A percentile compares a stretch with the other conserved stretches of the same genome.
These are phyloP conservation scores for Tetragonia tetragonoides DNA, from an alignment of 148 eudicot species.

Conservation along the genomic window DNA sequence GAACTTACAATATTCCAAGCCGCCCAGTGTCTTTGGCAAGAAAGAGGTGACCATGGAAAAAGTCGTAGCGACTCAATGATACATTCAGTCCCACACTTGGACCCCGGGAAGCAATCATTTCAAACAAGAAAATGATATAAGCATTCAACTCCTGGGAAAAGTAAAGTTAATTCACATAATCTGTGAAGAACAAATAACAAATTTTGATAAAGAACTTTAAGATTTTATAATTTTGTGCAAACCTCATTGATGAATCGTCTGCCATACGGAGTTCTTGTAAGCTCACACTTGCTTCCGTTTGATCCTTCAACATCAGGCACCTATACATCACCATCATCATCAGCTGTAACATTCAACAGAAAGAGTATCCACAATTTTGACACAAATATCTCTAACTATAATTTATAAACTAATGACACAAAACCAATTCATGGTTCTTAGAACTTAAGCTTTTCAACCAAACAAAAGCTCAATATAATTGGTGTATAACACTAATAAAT, in stretches of 20 bases:
- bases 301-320: conserved; percentile 95
- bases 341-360: background rate
- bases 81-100: conserved; percentile 82
- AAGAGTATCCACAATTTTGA: background rate
- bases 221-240: conserved; percentile 18
- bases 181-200: background rate
- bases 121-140: conserved; percentile 71
- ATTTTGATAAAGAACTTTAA: background rate
- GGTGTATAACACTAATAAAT: no score
- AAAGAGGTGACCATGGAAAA: conserved; percentile 94
- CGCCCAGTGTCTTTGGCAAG: conserved; percentile 76
- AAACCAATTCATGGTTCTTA: background rate
- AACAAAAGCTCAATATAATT: no score
- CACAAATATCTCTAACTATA: background rate
- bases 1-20: conserved; percentile 93
- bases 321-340: conserved; percentile 34
- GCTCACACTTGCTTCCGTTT: conserved; percentile 60
- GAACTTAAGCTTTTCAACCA: no score
- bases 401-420: background rate
- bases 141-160: conserved; percentile 77
- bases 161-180: background rate
- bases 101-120: conserved; percentile 73
- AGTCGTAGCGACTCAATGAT: conserved; percentile 78
- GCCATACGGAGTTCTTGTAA: conserved; percentile 94
- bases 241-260: conserved; percentile 88